Evolutionary conservation across 2,329 filamentous ascomycete genomes (phyloP).

Genomic region (Colletotrichum sansevieriae): DNA sequence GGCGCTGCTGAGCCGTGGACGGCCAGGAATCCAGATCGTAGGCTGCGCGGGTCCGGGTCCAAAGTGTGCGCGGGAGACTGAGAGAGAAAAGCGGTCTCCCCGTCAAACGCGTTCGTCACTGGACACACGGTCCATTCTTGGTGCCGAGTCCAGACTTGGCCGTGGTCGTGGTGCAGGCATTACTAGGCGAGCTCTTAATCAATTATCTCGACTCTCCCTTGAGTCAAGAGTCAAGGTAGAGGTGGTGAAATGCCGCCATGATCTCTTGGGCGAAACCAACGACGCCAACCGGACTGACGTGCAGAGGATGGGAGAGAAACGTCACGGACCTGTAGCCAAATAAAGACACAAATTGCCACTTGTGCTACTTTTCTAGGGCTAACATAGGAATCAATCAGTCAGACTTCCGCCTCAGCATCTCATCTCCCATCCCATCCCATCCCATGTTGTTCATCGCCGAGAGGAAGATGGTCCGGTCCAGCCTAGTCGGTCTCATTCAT

Average conservation of each 20-base stretch:
- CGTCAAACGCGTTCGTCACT: conserved; percentile 3
- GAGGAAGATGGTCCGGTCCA: conserved; percentile 1
- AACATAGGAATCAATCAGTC: conserved; percentile 17
- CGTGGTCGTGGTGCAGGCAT: no score
- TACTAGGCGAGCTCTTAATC: background rate
- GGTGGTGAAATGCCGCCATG: conserved; percentile 17
- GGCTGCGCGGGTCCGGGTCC: background rate
- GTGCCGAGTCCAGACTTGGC: background rate
- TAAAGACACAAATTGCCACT: no score
- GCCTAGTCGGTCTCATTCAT: background rate
- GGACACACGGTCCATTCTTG: conserved; percentile 17
- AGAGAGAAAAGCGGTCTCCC: background rate
- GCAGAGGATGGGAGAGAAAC: conserved; percentile 8
- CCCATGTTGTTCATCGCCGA: conserved; percentile 1
- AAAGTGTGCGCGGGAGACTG: background rate
- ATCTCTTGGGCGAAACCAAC: conserved; percentile 37
- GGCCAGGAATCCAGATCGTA: conserved; percentile 10
- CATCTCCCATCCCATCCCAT: conserved; percentile 34
- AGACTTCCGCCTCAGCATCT: conserved; percentile 30
- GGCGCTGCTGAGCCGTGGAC: conserved; percentile 21
- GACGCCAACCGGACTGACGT: conserved; percentile 21
- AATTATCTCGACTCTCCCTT: no score
- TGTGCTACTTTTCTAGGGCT: no score
- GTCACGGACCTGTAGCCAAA: conserved; percentile 10
- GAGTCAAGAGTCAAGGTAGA: no score